Conservation (phyloP, 2,329 filamentous ascomycete genomes). For the Domatiomyces catenatus region DNA sequence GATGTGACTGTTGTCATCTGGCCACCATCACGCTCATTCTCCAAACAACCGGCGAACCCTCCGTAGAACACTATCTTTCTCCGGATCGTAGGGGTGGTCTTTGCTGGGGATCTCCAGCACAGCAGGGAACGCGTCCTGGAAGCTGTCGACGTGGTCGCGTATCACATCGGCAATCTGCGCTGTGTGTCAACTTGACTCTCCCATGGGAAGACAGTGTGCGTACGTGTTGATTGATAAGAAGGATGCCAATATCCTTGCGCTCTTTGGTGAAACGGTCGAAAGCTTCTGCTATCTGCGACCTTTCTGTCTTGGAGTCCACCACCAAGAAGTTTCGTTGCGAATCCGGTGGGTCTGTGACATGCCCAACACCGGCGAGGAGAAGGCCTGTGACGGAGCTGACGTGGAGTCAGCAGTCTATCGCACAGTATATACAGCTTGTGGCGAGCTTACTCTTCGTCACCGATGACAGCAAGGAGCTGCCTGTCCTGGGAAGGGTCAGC, state of each 20-base stretch:
- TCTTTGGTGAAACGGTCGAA: conserved; percentile 80
- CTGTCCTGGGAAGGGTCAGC: conserved; percentile 46
- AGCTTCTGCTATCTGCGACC: conserved; percentile 66
- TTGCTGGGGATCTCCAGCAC: conserved; percentile 96
- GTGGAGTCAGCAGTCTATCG: not conserved
- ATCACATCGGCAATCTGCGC: conserved; percentile 84
- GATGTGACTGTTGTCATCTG: not conserved
- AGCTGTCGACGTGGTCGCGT: conserved; percentile 75
- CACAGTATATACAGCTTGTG: conserved; percentile 1
- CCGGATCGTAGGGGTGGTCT: conserved; percentile 95
- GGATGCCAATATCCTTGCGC: conserved; percentile 89
- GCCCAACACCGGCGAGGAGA: conserved; percentile 86
- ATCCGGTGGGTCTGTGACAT: conserved; percentile 79
- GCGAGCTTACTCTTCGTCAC: conserved; percentile 57
- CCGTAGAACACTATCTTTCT: conserved; percentile 94
- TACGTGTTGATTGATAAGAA: conserved; percentile 97
- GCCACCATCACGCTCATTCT: conserved; percentile 24
- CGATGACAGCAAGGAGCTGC: conserved; percentile 93
- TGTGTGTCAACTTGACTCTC: conserved; percentile 2
- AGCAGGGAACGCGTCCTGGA: conserved; percentile 89
- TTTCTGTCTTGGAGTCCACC: conserved; percentile 88
- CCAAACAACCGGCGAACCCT: conserved; percentile 62
- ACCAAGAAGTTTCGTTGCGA: conserved; percentile 96
- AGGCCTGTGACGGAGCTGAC: conserved; percentile 88
- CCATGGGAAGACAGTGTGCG: conserved; percentile 16